A percentile compares a stretch with the other conserved stretches of the same genome.
Evolutionary conservation across 192 early-diverging fungal species (phyloP).

Genomic region (Coemansia sp.): DNA sequence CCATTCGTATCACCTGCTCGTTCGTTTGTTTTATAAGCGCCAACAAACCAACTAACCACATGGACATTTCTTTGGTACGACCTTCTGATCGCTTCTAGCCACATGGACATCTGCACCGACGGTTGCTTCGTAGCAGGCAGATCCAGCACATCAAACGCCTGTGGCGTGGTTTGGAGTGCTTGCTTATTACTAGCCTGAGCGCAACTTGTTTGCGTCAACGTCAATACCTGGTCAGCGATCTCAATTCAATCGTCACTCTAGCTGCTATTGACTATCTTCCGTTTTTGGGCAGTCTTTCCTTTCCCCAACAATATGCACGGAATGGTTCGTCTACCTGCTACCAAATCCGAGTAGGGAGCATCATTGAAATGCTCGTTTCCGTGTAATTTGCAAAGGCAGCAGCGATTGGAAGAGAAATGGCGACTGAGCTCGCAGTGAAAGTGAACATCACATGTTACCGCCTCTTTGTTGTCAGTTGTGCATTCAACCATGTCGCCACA

Average conservation of each 20-base stretch:
- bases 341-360: background rate
- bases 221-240: background rate
- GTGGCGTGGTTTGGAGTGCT: background rate
- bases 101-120: background rate
- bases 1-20: background rate
- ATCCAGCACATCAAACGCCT: background rate
- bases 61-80: background rate
- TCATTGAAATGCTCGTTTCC: conserved; percentile 1
- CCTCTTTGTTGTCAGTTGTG: background rate
- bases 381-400: conserved; percentile 1
- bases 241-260: background rate
- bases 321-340: background rate
- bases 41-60: conserved; percentile 1
- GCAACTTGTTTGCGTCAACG: background rate
- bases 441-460: conserved; percentile 7
- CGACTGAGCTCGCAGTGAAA: background rate
- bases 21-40: background rate
- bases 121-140: background rate
- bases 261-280: background rate
- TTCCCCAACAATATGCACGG: conserved; percentile 7
- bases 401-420: background rate
- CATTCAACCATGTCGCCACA: conserved; percentile 10
- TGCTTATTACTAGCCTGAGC: background rate
- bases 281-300: background rate
- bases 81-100: background rate